Conservation (phyloP, 148 eudicot genomes). For the Drosera capensis region DNA sequence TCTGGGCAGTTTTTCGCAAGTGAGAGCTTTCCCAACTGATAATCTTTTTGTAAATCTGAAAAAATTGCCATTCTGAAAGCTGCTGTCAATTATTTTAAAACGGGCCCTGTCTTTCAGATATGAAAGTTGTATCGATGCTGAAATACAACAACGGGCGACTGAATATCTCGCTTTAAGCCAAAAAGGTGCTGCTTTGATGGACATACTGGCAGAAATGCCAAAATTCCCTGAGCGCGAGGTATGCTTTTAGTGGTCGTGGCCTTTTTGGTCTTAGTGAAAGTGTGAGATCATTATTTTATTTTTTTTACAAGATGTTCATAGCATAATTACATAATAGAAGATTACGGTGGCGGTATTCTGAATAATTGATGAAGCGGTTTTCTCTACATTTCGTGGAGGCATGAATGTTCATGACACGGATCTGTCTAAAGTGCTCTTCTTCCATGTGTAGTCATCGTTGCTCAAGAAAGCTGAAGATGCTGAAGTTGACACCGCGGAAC, state of each 20-base stretch:
- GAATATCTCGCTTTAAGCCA: constrained; percentile 76
- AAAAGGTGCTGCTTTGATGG: constrained; percentile 83
- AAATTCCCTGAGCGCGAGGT: constrained; percentile 98
- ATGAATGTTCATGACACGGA: not conserved
- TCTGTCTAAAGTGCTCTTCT: not conserved
- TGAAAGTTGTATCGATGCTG: constrained; percentile 93
- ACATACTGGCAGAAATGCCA: constrained; percentile 98
- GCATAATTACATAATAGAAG: too few species aligned
- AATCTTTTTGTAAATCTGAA: constrained; percentile 1
- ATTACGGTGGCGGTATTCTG: too few species aligned
- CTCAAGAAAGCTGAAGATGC: constrained; percentile 89
- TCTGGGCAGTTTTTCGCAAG: constrained; percentile 86
- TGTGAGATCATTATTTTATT: not conserved
- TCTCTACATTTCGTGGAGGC: too few species aligned
- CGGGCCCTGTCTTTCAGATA: constrained; percentile 34
- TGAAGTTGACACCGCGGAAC: constrained; percentile 94
- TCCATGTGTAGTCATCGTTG: constrained; percentile 59
- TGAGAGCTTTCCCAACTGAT: constrained; percentile 16
- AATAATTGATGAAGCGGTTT: too few species aligned
- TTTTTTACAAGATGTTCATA: not conserved
- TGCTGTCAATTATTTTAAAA: constrained; percentile 6
- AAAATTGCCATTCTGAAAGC: not conserved
- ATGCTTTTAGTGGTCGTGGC: too few species aligned
- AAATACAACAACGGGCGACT: constrained; percentile 92
- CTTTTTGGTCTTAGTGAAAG: constrained; percentile 1